Evolutionary conservation across 2,329 filamentous ascomycete species (phyloP), one percentile per base, ranked within the genome.

Genomic region (Macrophomina tecta): DNA sequence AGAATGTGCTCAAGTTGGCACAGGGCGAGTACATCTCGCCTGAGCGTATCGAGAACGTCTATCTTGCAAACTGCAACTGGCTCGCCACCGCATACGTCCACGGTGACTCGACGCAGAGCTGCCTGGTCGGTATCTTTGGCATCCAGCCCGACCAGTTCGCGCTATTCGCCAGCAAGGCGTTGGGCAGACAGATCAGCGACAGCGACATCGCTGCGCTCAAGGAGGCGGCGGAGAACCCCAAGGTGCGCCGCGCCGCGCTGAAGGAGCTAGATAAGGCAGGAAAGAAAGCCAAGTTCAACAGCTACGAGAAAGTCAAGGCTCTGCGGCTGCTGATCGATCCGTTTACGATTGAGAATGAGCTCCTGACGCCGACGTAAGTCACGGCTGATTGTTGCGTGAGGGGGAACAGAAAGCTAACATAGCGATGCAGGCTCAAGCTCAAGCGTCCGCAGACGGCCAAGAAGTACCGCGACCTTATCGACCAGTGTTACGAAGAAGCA

Each of bases 11-110:
- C 76, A 99, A 99, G 86, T 88, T 99, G 66, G 90, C 94, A 0
- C 95, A 99, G 80, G 95, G 95, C 78, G 95, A 99, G 82, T 99
- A 99, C 81, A 93, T 99, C 74, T 97, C 94, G 1, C 95, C 95
- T 14, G 95, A 99, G 82, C 92, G 94, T 67, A 92, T 99, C 75
- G 95, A 99, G 84, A 97, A 97, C 78, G 91, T 97, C 42, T 96
- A 94, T 79, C 84, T 96, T 69, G 92, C 91, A 69, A 93, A 91
- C 81, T 89, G 89, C 69, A 90, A 87, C 70, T 89, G 94, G 72
- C 82, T 98, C 32, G 87, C 89, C 28, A 90, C 91, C 75, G 93
- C 90, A 2, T 97, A 92, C 76, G 92, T 98, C 32, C 94, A 99
- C 80, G 95, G 95, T 48, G 94, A 98, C 76, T 88, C 89, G 69